Evolutionary conservation across 176 grass and related monocot genomes (phyloP).

Genomic region (Dactylis glomerata): DNA sequence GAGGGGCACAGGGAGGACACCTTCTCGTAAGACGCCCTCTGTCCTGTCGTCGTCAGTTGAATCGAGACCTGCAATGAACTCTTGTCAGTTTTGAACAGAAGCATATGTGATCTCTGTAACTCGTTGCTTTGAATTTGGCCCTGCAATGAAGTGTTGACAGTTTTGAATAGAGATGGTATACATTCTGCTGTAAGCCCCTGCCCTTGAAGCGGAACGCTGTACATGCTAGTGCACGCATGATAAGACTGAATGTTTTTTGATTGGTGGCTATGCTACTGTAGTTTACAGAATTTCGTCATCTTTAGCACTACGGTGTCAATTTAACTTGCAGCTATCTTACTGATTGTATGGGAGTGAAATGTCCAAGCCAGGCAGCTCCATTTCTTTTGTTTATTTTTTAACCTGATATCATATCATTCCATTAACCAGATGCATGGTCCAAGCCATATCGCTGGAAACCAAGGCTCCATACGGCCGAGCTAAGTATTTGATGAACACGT

Average conservation of each 20-base stretch:
- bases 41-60: not conserved
- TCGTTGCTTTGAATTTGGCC: not conserved
- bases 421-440: too few relatives aligned
- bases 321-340: not conserved
- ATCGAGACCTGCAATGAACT: not conserved
- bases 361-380: too few relatives aligned
- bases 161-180: not conserved
- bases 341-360: too few relatives aligned
- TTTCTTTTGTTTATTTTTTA: too few relatives aligned
- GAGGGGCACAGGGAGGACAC: slow-evolving; percentile 88
- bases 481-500: too few relatives aligned
- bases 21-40: slow-evolving; percentile 38
- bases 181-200: slow-evolving; percentile 18
- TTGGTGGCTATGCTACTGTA: not conserved
- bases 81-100: not conserved
- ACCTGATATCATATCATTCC: too few relatives aligned
- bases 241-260: slow-evolving; percentile 19
- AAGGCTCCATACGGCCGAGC: too few relatives aligned
- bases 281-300: not conserved
- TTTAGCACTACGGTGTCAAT: too few relatives aligned
- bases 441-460: too few relatives aligned
- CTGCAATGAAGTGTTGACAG: not conserved
- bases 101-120: not conserved
- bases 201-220: not conserved
- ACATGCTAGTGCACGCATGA: slow-evolving; percentile 5